phyloP scores from a whole-genome alignment of 2,329 filamentous ascomycete genomes.

The Daldinia eschscholtzii region DNA sequence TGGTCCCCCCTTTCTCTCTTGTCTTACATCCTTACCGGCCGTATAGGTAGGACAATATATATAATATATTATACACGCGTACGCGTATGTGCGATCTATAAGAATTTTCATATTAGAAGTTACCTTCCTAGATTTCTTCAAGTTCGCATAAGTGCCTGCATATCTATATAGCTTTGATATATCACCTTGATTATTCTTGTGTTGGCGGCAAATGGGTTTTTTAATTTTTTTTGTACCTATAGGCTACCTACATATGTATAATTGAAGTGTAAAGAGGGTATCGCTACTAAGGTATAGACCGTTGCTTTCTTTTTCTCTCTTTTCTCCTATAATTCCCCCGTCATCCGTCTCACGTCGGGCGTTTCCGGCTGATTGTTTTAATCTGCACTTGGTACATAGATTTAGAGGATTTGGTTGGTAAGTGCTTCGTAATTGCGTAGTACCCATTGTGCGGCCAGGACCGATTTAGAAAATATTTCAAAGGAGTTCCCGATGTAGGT shows the following conservation, averaged over 20 bases:
- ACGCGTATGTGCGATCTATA: neutral
- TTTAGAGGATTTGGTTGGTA: slow-evolving; percentile 33
- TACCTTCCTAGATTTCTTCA: neutral
- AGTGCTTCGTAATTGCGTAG: slow-evolving; percentile 31
- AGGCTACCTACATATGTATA: neutral
- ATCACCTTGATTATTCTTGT: neutral
- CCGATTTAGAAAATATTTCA: neutral
- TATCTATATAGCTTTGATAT: neutral
- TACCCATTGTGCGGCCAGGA: slow-evolving; percentile 3
- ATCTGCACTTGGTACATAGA: slow-evolving; percentile 1
- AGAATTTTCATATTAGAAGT: neutral
- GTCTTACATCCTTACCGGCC: neutral
- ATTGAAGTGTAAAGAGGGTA: neutral
- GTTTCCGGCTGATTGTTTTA: slow-evolving; percentile 29
- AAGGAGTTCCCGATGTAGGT: neutral
- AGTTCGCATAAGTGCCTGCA: neutral
- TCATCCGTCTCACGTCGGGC: slow-evolving; percentile 23
- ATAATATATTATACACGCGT: neutral
- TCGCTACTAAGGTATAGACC: neutral
- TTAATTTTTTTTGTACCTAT: neutral
- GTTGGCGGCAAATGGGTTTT: neutral
- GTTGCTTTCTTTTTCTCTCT: neutral
- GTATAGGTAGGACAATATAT: neutral
- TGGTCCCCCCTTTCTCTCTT: neutral
- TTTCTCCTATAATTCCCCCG: neutral